phyloP scores from a whole-genome alignment of 2,329 filamentous ascomycete species.

The Xylariomycetidae sp. region DNA sequence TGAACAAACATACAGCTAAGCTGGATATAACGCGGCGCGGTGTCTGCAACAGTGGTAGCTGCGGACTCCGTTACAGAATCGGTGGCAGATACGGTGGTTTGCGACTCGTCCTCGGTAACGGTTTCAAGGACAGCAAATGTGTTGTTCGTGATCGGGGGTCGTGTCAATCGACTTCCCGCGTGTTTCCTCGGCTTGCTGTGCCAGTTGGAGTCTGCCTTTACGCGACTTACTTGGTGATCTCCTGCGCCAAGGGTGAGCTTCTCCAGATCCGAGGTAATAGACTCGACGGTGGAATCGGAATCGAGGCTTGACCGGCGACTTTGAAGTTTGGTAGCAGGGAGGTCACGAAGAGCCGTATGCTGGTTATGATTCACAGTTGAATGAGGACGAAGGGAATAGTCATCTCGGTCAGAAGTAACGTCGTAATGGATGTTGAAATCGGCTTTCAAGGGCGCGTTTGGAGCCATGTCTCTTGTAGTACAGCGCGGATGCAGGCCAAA shows the following conservation, averaged over 20 bases:
- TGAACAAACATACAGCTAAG: too few species aligned
- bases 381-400: too few species aligned
- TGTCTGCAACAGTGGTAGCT: constrained; percentile 10
- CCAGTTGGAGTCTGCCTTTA: constrained; percentile 9
- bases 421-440: constrained; percentile 23
- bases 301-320: constrained; percentile 17
- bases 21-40: too few species aligned
- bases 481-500: too few species aligned
- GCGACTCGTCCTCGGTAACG: constrained; percentile 23
- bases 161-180: constrained; percentile 15
- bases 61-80: constrained; percentile 8
- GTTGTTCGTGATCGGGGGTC: constrained; percentile 19
- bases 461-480: constrained; percentile 17
- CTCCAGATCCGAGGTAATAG: constrained; percentile 27
- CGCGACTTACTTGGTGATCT: constrained; percentile 10
- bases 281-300: constrained; percentile 21
- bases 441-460: constrained; percentile 12
- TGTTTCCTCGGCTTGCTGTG: constrained; percentile 13
- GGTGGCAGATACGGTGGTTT: too few species aligned
- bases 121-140: constrained; percentile 27
- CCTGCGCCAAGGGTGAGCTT: constrained; percentile 24
- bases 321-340: constrained; percentile 25
- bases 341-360: constrained; percentile 20
- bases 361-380: constrained; percentile 9
- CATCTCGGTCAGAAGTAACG: constrained; percentile 15